Evolutionary conservation across 2,329 filamentous ascomycete genomes (phyloP), one percentile per base, ranked within the genome.

Genomic region (Gremmenia infestans): DNA sequence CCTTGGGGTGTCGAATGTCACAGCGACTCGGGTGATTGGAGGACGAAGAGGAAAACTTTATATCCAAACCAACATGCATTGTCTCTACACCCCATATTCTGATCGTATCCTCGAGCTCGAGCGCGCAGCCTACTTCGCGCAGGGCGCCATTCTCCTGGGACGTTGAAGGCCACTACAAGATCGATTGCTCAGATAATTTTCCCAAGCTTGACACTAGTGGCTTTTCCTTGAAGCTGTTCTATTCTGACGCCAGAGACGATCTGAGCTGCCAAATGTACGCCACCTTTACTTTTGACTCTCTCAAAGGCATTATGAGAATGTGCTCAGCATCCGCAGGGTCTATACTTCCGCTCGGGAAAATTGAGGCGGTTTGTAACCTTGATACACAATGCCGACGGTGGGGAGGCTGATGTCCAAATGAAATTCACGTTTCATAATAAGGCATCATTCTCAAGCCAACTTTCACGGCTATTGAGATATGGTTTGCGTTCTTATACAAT

Each of bases 11-110:
- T 40, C 14, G 14, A 40, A 40, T 15, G 7, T 14, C 37, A 15
- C 37, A 17, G n/a, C 14, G 37, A 40, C 14, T 40, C 37, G n/a
- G 37, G n/a, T 14, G 51, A 57, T 45, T 49, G 36, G 54, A 54
- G 9, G 46, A 42, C 3, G 23, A 51, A 36, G 55, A 54, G 40
- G 52, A 19, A 25, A 37, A 50, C 36, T 19, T 11, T 5, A 8
- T 40, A n/a, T 5, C 37, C 14, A 17, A 40, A 15, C 14, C 14
- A 15, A 17, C 15, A 40, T n/a, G 14, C 14, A 40, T 6, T 15
- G 5, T 40, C 37, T 40, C 15, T 40, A 11, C 37, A 17, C 14
- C 37, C n/a, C 15, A 3, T 15, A 8, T 17, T 15, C 37, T 14
- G 37, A 40, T 14, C 5, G 37, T 8, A n/a, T 15, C 37, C 7